Percentiles rank a stretch among this genome's conserved stretches.
These are phyloP conservation scores for Coemansia asiatica DNA, from an alignment of 192 early-diverging fungal genomes.

Conservation along the genomic window DNA sequence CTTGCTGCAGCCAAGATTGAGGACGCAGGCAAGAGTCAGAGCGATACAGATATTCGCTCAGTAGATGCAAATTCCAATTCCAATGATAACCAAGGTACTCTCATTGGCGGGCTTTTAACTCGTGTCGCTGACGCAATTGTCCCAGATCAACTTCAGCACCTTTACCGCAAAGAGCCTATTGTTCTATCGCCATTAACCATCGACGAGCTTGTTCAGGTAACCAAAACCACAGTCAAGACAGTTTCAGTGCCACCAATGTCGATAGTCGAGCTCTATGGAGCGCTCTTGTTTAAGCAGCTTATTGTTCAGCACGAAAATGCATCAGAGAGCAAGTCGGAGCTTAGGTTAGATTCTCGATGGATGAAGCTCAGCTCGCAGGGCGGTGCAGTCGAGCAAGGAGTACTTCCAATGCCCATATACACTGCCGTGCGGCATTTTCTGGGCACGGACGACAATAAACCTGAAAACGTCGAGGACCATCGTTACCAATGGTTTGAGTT, in stretches of 20 bases:
- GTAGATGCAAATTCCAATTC: not conserved
- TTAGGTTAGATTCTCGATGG: conserved; percentile 34
- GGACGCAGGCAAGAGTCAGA: not conserved
- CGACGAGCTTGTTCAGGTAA: conserved; percentile 24
- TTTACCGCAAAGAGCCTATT: not conserved
- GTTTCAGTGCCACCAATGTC: conserved; percentile 40
- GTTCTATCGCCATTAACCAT: conserved; percentile 12
- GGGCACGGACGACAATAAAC: conserved; percentile 41
- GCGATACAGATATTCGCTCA: not conserved
- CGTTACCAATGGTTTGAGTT: conserved; percentile 80
- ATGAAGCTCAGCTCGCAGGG: conserved; percentile 46
- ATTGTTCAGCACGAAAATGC: conserved; percentile 31
- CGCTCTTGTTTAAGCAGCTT: conserved; percentile 49
- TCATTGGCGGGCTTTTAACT: not conserved
- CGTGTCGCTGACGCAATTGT: conserved; percentile 2
- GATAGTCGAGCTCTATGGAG: conserved; percentile 55
- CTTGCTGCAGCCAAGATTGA: conserved; percentile 12
- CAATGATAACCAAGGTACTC: not conserved
- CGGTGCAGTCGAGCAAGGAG: conserved; percentile 57
- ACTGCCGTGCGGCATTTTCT: conserved; percentile 69
- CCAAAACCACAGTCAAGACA: conserved; percentile 20
- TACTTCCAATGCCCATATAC: conserved; percentile 75
- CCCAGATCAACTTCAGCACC: conserved; percentile 14
- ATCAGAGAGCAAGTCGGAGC: conserved; percentile 11
- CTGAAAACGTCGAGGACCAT: conserved; percentile 25